Percentiles rank a stretch among this genome's conserved stretches.
These are phyloP conservation scores for Yamadazyma taylorii DNA, from an alignment of 1,139 yeast genomes.

Conservation along the genomic window DNA sequence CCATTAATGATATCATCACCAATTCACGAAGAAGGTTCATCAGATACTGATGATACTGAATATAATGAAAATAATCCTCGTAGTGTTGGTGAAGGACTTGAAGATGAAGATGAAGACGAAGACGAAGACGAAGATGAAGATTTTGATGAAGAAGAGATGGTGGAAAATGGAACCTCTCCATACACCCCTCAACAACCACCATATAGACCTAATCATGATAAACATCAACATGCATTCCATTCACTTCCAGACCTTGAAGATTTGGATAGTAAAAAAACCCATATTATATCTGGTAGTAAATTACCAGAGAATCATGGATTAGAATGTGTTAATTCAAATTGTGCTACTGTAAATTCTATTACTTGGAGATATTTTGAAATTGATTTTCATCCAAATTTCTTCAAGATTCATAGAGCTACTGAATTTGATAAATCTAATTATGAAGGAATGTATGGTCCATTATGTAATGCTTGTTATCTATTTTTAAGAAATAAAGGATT, in stretches of 20 bases:
- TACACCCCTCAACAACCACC: slow-evolving; percentile 46
- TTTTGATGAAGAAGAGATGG: slow-evolving; percentile 19
- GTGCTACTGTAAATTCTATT: slow-evolving; percentile 41
- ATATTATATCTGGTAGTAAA: slow-evolving; percentile 41
- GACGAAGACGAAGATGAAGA: slow-evolving; percentile 10
- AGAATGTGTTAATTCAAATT: slow-evolving; percentile 44
- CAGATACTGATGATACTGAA: slow-evolving; percentile 38
- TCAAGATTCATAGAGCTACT: slow-evolving; percentile 38
- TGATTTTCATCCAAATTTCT: slow-evolving; percentile 40
- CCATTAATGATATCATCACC: slow-evolving; percentile 40
- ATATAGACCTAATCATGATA: slow-evolving; percentile 20
- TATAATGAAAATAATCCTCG: slow-evolving; percentile 24
- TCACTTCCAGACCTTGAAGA: slow-evolving; percentile 48
- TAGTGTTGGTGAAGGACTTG: slow-evolving; percentile 19
- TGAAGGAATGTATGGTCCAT: slow-evolving; percentile 53
- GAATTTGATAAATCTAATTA: slow-evolving; percentile 43
- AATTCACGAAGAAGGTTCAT: slow-evolving; percentile 38
- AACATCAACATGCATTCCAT: slow-evolving; percentile 24
- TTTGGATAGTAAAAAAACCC: slow-evolving; percentile 45
- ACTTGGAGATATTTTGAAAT: slow-evolving; percentile 51
- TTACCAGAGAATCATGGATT: slow-evolving; percentile 43
- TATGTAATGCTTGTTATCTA: slow-evolving; percentile 51
- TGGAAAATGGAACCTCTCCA: slow-evolving; percentile 33
- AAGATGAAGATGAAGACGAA: slow-evolving; percentile 13
- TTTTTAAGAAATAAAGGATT: slow-evolving; percentile 51